phyloP scores from a whole-genome alignment of 2,329 filamentous ascomycete species.

The Penicillium digitatum region DNA sequence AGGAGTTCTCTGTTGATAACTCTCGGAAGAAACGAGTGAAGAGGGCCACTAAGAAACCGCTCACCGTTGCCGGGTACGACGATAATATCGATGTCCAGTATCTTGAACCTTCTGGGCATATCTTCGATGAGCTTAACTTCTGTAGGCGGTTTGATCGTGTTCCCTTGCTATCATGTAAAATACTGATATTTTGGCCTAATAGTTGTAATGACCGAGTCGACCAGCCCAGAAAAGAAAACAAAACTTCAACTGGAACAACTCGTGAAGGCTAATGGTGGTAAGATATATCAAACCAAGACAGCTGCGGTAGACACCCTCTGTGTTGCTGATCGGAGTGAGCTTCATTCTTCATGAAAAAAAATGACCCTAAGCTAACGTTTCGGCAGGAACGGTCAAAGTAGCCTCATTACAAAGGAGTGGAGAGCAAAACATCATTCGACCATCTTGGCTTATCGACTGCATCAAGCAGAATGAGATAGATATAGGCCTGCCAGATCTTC shows the following conservation, averaged over 20 bases:
- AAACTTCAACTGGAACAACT: slow-evolving; percentile 77
- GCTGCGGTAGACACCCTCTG: slow-evolving; percentile 62
- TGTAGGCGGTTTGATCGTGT: slow-evolving; percentile 43
- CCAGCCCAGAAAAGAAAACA: slow-evolving; percentile 64
- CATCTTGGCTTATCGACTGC: slow-evolving; percentile 81
- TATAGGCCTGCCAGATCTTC: slow-evolving; percentile 50
- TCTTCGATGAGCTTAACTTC: slow-evolving; percentile 76
- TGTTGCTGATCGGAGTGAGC: slow-evolving; percentile 68
- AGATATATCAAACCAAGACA: slow-evolving; percentile 68
- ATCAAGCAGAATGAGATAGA: slow-evolving; percentile 58
- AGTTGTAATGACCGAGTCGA: slow-evolving; percentile 71
- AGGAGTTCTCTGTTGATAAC: slow-evolving; percentile 69
- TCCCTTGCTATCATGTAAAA: neutral
- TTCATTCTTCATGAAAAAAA: neutral
- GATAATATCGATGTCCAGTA: slow-evolving; percentile 50
- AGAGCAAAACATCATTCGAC: slow-evolving; percentile 67
- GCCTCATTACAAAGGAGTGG: slow-evolving; percentile 74
- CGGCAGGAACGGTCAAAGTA: slow-evolving; percentile 64
- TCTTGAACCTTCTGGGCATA: slow-evolving; percentile 54
- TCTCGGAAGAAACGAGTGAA: slow-evolving; percentile 61
- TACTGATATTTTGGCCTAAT: slow-evolving; percentile 6
- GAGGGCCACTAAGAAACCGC: slow-evolving; percentile 59
- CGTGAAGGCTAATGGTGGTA: slow-evolving; percentile 79
- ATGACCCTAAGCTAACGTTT: slow-evolving; percentile 12
- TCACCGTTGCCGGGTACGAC: slow-evolving; percentile 71